A percentile compares a stretch with the other conserved stretches of the same genome.
These are phyloP conservation scores for Suhomyces bribrorum DNA, from an alignment of 1,139 yeast species.

Conservation along the genomic window DNA sequence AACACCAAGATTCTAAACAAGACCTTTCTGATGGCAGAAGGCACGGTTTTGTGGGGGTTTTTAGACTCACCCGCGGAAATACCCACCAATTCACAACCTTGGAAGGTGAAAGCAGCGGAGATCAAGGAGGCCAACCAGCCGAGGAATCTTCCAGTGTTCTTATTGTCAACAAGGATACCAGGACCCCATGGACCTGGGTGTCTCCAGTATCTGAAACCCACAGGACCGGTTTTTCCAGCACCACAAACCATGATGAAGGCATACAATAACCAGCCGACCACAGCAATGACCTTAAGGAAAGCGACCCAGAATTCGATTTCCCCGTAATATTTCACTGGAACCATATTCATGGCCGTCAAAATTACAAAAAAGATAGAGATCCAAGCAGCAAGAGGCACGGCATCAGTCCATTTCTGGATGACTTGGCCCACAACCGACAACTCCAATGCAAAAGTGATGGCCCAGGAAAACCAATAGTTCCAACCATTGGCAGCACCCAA, in stretches of 20 bases:
- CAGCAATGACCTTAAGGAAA: slow-evolving; percentile 65
- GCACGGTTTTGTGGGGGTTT: slow-evolving; percentile 81
- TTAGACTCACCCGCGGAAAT: slow-evolving; percentile 86
- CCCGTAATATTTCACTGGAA: slow-evolving; percentile 67
- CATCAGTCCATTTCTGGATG: slow-evolving; percentile 70
- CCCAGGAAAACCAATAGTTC: slow-evolving; percentile 88
- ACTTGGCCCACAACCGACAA: slow-evolving; percentile 78
- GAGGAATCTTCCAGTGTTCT: slow-evolving; percentile 57
- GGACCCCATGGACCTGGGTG: slow-evolving; percentile 88
- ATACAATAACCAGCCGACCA: slow-evolving; percentile 68
- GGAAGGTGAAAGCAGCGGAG: slow-evolving; percentile 75
- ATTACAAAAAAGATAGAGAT: slow-evolving; percentile 66
- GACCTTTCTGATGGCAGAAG: slow-evolving; percentile 81
- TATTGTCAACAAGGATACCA: slow-evolving; percentile 47
- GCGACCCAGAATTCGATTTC: slow-evolving; percentile 68
- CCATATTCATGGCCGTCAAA: slow-evolving; percentile 51
- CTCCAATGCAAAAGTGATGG: slow-evolving; percentile 80
- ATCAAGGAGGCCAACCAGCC: slow-evolving; percentile 68
- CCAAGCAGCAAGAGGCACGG: slow-evolving; percentile 77
- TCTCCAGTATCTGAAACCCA: slow-evolving; percentile 90
- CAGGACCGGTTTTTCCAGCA: slow-evolving; percentile 66
- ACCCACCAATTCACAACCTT: slow-evolving; percentile 83
- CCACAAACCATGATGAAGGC: slow-evolving; percentile 75
- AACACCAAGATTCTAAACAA: slow-evolving; percentile 78
- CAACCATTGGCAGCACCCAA: slow-evolving; percentile 82